These are phyloP conservation scores for Eucalyptus tenuipes DNA, from an alignment of 345 rosid genomes.

Conservation along the genomic window DNA sequence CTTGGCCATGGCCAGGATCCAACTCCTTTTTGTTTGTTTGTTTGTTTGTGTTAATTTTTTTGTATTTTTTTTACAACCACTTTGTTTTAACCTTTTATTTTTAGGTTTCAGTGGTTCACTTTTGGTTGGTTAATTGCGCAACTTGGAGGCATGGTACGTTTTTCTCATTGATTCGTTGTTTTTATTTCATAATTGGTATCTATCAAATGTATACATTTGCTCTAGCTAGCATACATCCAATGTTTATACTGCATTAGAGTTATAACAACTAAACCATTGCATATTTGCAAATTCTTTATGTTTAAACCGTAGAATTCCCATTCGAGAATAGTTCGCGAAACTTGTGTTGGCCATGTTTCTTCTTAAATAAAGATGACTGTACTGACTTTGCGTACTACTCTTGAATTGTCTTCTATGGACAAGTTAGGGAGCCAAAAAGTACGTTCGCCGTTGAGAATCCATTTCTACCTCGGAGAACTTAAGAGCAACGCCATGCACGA, in stretches of 20 bases:
- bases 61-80: too few relatives aligned
- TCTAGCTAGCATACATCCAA: not conserved
- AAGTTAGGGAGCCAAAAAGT: not conserved
- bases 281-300: not conserved
- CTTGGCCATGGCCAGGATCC: too few relatives aligned
- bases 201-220: too few relatives aligned
- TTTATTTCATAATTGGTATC: too few relatives aligned
- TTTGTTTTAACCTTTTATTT: too few relatives aligned
- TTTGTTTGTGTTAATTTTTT: too few relatives aligned
- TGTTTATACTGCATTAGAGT: not conserved
- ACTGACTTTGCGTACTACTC: not conserved
- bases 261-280: not conserved
- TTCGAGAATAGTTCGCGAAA: not conserved
- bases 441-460: not conserved
- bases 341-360: not conserved
- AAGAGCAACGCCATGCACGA: not conserved
- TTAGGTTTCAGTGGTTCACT: too few relatives aligned
- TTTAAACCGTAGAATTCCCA: not conserved
- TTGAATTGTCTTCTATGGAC: not conserved
- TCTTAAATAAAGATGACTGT: not conserved
- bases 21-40: too few relatives aligned
- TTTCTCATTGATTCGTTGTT: too few relatives aligned
- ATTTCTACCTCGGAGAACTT: not conserved
- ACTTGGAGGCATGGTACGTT: too few relatives aligned
- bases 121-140: too few relatives aligned